phyloP scores from a whole-genome alignment of 257 asterid genomes.

The Verbascum thapsus region DNA sequence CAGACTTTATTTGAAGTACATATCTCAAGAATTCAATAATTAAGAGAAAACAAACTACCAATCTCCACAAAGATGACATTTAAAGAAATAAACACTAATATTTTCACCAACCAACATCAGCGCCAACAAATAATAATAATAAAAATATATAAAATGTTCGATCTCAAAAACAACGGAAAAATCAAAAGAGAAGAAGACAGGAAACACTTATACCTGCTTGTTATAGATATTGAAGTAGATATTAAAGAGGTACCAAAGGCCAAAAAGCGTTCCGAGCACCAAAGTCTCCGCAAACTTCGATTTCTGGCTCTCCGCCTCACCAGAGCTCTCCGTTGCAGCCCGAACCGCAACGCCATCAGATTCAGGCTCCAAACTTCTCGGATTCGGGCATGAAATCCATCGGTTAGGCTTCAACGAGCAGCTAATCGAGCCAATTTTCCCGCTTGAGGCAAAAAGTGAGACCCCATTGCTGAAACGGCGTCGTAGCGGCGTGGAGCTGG shows the following conservation, averaged over 20 bases:
- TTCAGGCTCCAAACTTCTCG: constrained; percentile 36
- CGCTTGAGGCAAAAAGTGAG: constrained; percentile 5
- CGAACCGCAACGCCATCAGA: constrained; percentile 52
- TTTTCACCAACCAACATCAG: too few species aligned
- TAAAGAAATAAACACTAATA: neutral
- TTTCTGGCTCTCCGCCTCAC: constrained; percentile 55
- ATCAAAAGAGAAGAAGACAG: neutral
- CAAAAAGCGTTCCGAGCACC: constrained; percentile 82
- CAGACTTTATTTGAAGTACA: too few species aligned
- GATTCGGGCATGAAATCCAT: constrained; percentile 58
- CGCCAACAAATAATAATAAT: neutral
- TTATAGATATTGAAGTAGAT: constrained; percentile 96
- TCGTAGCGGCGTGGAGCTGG: constrained; percentile 25
- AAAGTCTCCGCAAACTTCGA: constrained; percentile 56
- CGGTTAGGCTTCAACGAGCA: constrained; percentile 57
- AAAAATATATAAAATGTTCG: neutral
- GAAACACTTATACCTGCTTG: constrained; percentile 61
- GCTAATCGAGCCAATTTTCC: constrained; percentile 35
- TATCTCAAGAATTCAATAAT: neutral
- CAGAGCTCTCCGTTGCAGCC: constrained; percentile 61
- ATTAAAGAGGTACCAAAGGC: constrained; percentile 89
- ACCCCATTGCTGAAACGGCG: constrained; percentile 32
- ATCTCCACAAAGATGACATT: constrained; percentile 10
- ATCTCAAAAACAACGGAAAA: neutral
- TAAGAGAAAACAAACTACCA: neutral